These are phyloP conservation scores for Xanthoconium separans DNA, from an alignment of 1,284 basidiomycete genomes.

Conservation along the genomic window DNA sequence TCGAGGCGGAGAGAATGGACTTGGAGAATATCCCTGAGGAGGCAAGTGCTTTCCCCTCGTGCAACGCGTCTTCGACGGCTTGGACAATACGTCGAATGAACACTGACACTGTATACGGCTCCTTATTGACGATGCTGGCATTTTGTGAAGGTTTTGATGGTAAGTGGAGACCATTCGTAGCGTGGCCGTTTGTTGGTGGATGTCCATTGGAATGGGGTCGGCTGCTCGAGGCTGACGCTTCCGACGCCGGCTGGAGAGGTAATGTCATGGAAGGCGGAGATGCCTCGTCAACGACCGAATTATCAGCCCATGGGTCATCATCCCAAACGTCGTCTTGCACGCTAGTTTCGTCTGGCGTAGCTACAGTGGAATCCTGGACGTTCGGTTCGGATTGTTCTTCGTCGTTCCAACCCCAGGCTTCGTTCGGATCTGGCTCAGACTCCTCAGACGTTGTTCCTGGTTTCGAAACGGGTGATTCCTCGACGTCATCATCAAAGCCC, in stretches of 20 bases:
- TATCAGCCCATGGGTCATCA: slow-evolving; percentile 65
- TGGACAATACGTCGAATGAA: slow-evolving; percentile 56
- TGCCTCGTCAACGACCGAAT: slow-evolving; percentile 27
- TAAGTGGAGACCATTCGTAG: slow-evolving; percentile 18
- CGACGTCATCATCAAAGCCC: slow-evolving; percentile 57
- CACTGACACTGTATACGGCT: slow-evolving; percentile 58
- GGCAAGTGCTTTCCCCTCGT: slow-evolving; percentile 57
- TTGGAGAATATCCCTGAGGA: slow-evolving; percentile 51
- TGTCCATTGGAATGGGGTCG: slow-evolving; percentile 37
- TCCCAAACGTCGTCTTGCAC: slow-evolving; percentile 47
- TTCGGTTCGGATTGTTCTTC: slow-evolving; percentile 13
- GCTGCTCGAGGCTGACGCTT: slow-evolving; percentile 40
- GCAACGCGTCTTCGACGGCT: slow-evolving; percentile 56
- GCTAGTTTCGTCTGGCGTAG: slow-evolving; percentile 13
- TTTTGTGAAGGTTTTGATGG: slow-evolving; percentile 15
- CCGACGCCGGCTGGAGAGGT: slow-evolving; percentile 42
- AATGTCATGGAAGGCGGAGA: slow-evolving; percentile 32
- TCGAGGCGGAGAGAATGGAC: slow-evolving; percentile 23
- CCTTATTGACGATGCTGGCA: slow-evolving; percentile 37
- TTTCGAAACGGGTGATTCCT: slow-evolving; percentile 16
- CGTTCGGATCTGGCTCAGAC: slow-evolving; percentile 39
- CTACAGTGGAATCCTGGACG: slow-evolving; percentile 25
- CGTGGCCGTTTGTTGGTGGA: slow-evolving; percentile 31
- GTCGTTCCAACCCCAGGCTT: slow-evolving; percentile 72
- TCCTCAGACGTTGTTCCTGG: slow-evolving; percentile 11